Conservation (phyloP, 2,329 filamentous ascomycete species). For the Parascedosporium putredinis region DNA sequence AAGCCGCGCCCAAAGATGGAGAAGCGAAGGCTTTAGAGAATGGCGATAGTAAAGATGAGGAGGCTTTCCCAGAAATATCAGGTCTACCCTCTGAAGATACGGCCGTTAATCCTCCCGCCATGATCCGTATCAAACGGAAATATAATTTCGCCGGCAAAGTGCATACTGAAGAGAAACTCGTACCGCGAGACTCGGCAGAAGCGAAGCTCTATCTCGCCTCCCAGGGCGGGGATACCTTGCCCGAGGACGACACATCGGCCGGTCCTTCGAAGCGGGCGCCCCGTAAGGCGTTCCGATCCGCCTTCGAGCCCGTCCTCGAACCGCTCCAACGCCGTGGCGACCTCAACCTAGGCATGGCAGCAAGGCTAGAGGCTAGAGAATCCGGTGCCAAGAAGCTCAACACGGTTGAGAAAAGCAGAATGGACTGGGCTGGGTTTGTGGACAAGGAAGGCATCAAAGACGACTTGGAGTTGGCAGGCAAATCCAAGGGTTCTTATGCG, state of each 20-base stretch:
- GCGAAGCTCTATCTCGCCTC: conserved; percentile 53
- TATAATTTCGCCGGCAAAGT: conserved; percentile 68
- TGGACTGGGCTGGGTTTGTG: conserved; percentile 65
- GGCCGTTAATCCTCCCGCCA: conserved; percentile 20
- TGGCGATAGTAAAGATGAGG: no score
- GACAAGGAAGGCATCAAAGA: conserved; percentile 62
- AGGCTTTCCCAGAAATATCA: no score
- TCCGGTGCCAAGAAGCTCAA: conserved; percentile 48
- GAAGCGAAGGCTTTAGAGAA: background rate
- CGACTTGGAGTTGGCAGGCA: conserved; percentile 54
- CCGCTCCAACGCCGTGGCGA: conserved; percentile 36
- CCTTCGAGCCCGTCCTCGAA: conserved; percentile 48
- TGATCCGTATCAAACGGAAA: conserved; percentile 57
- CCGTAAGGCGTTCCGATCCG: conserved; percentile 50
- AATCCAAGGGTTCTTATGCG: conserved; percentile 53
- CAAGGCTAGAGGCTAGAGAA: conserved; percentile 32
- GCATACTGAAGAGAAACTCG: conserved; percentile 61
- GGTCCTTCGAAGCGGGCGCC: conserved; percentile 27
- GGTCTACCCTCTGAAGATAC: no score
- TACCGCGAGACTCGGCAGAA: conserved; percentile 54
- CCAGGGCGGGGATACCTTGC: conserved; percentile 21
- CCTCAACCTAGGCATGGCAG: conserved; percentile 45
- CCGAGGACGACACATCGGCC: conserved; percentile 10
- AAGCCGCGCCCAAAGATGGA: background rate
- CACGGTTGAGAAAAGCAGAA: conserved; percentile 60